Conservation (phyloP, 768 basidiomycete species). For the Naganishia vaughanmartiniae region DNA sequence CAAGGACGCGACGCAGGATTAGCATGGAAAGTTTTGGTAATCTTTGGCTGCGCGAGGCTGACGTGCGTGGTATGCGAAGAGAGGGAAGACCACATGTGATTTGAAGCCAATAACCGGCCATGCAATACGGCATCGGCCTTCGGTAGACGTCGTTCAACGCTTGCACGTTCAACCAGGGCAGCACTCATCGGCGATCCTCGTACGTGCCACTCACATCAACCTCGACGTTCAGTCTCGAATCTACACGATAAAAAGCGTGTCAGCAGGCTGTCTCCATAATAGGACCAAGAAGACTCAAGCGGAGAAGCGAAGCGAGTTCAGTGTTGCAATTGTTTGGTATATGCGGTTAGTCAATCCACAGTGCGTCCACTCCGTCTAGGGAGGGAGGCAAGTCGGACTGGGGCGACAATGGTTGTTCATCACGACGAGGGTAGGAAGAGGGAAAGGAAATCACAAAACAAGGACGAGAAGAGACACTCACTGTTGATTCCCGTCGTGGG, state of each 20-base stretch:
- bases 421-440: conserved; percentile 9
- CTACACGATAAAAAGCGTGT: conserved; percentile 3
- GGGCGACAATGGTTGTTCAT: conserved; percentile 30
- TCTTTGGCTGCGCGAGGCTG: conserved; percentile 17
- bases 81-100: neutral
- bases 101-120: no score
- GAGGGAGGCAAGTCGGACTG: conserved; percentile 30
- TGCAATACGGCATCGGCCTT: neutral
- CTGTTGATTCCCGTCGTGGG: neutral
- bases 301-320: conserved; percentile 17
- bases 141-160: neutral
- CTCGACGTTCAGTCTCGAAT: neutral
- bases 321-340: conserved; percentile 28
- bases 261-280: neutral
- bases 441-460: neutral
- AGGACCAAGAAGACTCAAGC: neutral
- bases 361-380: conserved; percentile 28
- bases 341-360: conserved; percentile 28
- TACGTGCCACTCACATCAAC: neutral
- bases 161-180: neutral
- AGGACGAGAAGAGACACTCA: neutral
- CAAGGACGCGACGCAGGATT: conserved; percentile 30
- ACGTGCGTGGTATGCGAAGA: neutral
- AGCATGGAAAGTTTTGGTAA: conserved; percentile 33
- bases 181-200: neutral